A percentile compares a stretch with the other conserved stretches of the same genome.
These are phyloP conservation scores for Xylaria intraflava DNA, from an alignment of 495 filamentous ascomycete genomes.

Conservation along the genomic window DNA sequence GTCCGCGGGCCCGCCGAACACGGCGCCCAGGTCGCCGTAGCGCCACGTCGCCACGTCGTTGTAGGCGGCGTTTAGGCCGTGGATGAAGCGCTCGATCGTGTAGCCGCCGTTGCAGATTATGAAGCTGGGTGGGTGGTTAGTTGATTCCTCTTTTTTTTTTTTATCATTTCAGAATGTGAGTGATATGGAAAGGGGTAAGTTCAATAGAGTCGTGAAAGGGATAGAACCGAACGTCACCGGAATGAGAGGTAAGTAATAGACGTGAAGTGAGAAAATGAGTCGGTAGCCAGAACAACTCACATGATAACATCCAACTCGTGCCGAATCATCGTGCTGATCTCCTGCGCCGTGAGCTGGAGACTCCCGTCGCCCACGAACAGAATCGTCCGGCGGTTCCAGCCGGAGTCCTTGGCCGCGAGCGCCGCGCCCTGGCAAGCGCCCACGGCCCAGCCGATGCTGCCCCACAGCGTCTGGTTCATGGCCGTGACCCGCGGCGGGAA, in stretches of 20 bases:
- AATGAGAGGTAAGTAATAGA: not conserved
- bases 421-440: slow-evolving; percentile 73
- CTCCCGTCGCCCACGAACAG: slow-evolving; percentile 86
- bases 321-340: slow-evolving; percentile 78
- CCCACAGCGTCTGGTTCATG: slow-evolving; percentile 82
- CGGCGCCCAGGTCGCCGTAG: slow-evolving; percentile 57
- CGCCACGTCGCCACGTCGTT: slow-evolving; percentile 77
- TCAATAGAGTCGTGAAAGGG: too few species aligned
- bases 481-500: slow-evolving; percentile 71
- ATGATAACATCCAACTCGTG: slow-evolving; percentile 74
- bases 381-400: slow-evolving; percentile 52
- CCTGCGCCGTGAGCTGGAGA: slow-evolving; percentile 78
- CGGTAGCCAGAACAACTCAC: slow-evolving; percentile 41
- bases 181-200: not conserved
- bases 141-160: not conserved
- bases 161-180: slow-evolving; percentile 4
- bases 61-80: slow-evolving; percentile 69
- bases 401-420: slow-evolving; percentile 58
- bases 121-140: slow-evolving; percentile 42
- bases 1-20: slow-evolving; percentile 57
- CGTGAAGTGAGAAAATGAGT: not conserved
- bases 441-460: slow-evolving; percentile 77
- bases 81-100: slow-evolving; percentile 69
- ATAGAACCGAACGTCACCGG: too few species aligned
- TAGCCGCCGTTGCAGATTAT: slow-evolving; percentile 72